Evolutionary conservation across 1,284 basidiomycete genomes (phyloP).

Genomic region (Naganishia sp.): DNA sequence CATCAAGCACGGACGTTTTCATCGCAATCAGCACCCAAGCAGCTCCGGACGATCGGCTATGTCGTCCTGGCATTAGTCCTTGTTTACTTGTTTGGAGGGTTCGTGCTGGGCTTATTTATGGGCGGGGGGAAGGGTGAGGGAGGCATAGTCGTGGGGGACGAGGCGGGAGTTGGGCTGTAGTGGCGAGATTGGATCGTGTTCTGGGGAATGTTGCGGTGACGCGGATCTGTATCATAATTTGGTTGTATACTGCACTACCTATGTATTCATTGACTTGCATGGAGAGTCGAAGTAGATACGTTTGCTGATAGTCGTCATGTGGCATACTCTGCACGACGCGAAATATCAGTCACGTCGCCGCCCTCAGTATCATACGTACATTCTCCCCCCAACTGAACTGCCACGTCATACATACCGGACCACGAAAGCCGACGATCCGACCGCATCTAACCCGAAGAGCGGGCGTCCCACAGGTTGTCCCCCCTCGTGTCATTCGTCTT

Average conservation of each 20-base stretch:
- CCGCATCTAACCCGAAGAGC: constrained; percentile 5
- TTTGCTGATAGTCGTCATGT: neutral
- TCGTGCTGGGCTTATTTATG: constrained; percentile 1
- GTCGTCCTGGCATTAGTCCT: constrained; percentile 28
- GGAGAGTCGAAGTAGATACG: neutral
- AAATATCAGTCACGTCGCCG: neutral
- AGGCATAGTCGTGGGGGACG: constrained; percentile 15
- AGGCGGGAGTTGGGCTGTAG: constrained; percentile 16
- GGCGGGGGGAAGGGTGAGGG: neutral
- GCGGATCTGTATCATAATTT: no score
- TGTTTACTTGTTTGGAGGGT: constrained; percentile 29
- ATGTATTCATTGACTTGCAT: neutral
- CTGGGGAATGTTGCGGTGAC: no score
- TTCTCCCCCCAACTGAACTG: no score
- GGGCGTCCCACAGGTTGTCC: neutral
- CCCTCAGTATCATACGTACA: no score
- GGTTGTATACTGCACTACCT: neutral
- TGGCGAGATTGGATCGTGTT: no score
- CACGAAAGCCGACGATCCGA: neutral
- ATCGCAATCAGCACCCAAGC: constrained; percentile 25
- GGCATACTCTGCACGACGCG: neutral
- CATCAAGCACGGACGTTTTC: constrained; percentile 35
- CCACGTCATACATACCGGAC: no score
- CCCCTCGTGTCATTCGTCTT: neutral
- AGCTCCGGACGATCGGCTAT: constrained; percentile 33